Evolutionary conservation across 176 grass and related monocot genomes (phyloP).

Genomic region (Oryza rufipogon): DNA sequence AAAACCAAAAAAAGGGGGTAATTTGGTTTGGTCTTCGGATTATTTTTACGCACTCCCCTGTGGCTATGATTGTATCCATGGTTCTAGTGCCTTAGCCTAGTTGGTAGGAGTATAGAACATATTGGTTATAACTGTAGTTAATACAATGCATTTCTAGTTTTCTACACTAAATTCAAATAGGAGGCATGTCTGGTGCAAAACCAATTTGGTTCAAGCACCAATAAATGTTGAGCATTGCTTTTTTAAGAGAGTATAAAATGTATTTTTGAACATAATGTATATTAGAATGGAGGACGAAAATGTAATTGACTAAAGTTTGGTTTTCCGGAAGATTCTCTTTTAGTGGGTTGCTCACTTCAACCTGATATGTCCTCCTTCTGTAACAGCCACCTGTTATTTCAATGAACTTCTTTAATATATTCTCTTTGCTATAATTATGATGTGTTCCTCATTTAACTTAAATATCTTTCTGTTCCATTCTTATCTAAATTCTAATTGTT

Average conservation of each 20-base stretch:
- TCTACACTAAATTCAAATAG: neutral
- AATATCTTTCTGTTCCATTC: neutral
- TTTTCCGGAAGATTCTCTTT: neutral
- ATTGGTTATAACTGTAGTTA: neutral
- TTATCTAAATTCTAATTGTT: neutral
- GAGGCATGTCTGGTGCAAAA: conserved; percentile 15
- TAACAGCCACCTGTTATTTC: neutral
- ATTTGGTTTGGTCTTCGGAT: no score
- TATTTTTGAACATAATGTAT: neutral
- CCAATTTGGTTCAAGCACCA: neutral
- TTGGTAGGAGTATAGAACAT: neutral
- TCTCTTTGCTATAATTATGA: conserved; percentile 15
- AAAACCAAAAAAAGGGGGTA: no score
- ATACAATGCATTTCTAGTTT: neutral
- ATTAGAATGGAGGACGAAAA: neutral
- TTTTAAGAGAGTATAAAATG: neutral
- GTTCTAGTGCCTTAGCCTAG: conserved; percentile 4
- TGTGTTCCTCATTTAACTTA: neutral
- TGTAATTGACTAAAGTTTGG: neutral
- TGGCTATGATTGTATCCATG: conserved; percentile 14
- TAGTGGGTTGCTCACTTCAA: conserved; percentile 1
- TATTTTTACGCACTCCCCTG: no score
- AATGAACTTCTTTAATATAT: neutral
- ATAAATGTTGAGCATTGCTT: conserved; percentile 1
- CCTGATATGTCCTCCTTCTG: neutral